Evolutionary conservation across 768 basidiomycete genomes (phyloP).

Genomic region (Termitomyces sp.): DNA sequence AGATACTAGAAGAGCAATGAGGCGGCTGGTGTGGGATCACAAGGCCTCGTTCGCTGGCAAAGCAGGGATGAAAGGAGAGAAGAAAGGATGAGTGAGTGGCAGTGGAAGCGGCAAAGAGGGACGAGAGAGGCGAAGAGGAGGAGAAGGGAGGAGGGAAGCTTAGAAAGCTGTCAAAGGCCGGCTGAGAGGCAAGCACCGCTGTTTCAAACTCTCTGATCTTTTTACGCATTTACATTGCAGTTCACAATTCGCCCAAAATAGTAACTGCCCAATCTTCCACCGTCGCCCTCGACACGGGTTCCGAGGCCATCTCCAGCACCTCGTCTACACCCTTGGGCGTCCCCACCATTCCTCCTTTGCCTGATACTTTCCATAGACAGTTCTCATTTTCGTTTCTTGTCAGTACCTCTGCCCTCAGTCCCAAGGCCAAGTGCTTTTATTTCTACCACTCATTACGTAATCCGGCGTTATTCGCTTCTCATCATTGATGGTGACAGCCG

Average conservation of each 20-base stretch:
- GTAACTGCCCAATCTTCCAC: constrained; percentile 15
- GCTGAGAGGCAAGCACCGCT: constrained; percentile 18
- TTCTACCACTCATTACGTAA: constrained; percentile 12
- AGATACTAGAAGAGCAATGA: constrained; percentile 5
- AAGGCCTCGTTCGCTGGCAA: constrained; percentile 7
- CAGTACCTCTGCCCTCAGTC: neutral
- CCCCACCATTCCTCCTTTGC: constrained; percentile 16
- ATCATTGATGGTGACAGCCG: constrained; percentile 4
- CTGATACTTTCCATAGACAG: constrained; percentile 15
- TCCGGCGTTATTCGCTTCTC: constrained; percentile 4
- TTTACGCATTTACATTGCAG: constrained; percentile 25
- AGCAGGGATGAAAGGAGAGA: constrained; percentile 4
- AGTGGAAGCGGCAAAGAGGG: constrained; percentile 2
- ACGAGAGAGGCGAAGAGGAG: constrained; percentile 13
- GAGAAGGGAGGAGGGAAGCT: constrained; percentile 14
- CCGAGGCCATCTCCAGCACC: neutral
- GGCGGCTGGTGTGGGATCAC: constrained; percentile 29
- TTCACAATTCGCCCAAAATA: constrained; percentile 22
- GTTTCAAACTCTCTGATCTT: constrained; percentile 27
- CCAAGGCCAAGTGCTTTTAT: constrained; percentile 2
- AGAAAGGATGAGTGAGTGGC: constrained; percentile 6
- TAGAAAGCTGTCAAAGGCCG: constrained; percentile 17
- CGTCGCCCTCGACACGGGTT: constrained; percentile 6
- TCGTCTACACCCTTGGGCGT: neutral
- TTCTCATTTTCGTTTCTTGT: constrained; percentile 8